phyloP scores from a whole-genome alignment of 345 rosid genomes.

The Eucalyptus marginata region DNA sequence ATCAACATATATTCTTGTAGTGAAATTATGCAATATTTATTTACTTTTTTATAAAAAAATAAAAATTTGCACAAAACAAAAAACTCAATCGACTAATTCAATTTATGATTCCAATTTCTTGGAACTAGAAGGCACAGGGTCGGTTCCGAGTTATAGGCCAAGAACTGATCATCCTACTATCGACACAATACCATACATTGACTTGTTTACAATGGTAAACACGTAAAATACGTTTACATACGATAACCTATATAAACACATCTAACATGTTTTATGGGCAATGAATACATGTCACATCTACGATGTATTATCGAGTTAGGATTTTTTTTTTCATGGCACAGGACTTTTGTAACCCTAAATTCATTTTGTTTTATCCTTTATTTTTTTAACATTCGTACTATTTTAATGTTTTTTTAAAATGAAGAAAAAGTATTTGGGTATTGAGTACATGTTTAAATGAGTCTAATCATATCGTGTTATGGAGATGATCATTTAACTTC shows the following conservation, averaged over 20 bases:
- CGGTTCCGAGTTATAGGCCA: too few relatives aligned
- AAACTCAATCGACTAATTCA: background rate
- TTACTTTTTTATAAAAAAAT: background rate
- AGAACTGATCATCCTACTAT: accelerated
- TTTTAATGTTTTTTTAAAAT: background rate
- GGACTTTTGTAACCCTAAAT: background rate
- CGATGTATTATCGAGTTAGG: background rate
- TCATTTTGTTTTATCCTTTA: background rate
- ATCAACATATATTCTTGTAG: background rate
- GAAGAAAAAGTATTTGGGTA: background rate
- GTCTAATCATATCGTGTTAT: background rate
- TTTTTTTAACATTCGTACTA: background rate
- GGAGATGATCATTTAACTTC: background rate
- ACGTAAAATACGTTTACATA: background rate
- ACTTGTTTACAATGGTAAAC: background rate
- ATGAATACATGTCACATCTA: background rate
- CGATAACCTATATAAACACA: background rate
- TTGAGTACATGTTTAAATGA: background rate
- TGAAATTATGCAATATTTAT: background rate
- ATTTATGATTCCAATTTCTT: background rate
- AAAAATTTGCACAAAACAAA: background rate
- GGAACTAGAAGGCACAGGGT: accelerated
- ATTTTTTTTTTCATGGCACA: background rate
- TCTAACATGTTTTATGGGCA: background rate
- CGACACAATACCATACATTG: background rate